A percentile compares a stretch with the other conserved stretches of the same genome.
Evolutionary conservation across 140 eudicot genomes (phyloP).

Genomic region (Anethum foeniculum): DNA sequence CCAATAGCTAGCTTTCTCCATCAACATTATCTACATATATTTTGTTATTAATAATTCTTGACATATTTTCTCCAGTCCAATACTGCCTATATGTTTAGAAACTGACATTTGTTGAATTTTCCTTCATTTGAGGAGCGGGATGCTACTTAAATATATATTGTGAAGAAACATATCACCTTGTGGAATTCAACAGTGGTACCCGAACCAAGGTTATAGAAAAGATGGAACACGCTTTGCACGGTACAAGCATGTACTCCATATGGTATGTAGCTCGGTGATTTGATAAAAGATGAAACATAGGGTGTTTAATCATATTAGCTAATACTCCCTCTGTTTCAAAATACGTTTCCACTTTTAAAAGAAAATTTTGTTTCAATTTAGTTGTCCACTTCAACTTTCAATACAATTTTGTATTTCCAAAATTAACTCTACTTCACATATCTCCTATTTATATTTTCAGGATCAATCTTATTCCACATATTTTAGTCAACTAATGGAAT

Average conservation of each 20-base stretch:
- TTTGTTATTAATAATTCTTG: background rate
- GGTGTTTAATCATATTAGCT: too few relatives aligned
- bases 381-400: too few relatives aligned
- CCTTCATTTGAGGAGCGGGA: background rate
- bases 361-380: too few relatives aligned
- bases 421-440: too few relatives aligned
- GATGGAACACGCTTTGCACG: background rate
- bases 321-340: too few relatives aligned
- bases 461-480: too few relatives aligned
- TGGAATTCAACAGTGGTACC: background rate
- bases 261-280: background rate
- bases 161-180: background rate
- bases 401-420: too few relatives aligned
- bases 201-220: background rate
- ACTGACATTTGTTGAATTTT: background rate
- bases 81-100: background rate
- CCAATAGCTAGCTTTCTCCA: conserved; percentile 3
- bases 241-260: background rate
- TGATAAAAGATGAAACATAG: too few relatives aligned
- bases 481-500: too few relatives aligned
- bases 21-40: background rate
- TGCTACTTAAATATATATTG: background rate
- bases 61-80: background rate
- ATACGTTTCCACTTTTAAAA: too few relatives aligned
- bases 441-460: too few relatives aligned